phyloP scores from a whole-genome alignment of 176 grass and related monocot genomes.

The Avena insularis region DNA sequence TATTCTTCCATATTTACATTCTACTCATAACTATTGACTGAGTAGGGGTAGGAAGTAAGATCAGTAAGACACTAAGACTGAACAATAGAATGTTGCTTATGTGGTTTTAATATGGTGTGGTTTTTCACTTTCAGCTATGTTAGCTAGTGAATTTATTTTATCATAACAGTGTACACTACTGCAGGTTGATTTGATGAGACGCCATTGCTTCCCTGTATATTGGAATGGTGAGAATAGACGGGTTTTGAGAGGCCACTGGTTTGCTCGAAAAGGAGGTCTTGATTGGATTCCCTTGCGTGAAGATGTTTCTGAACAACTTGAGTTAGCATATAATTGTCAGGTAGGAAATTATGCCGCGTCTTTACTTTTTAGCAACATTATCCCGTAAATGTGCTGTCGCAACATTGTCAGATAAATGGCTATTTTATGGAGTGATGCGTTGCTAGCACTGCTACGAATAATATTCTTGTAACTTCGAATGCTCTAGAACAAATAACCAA shows the following conservation, averaged over 20 bases:
- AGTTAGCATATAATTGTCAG: constrained; percentile 78
- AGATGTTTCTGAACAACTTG: constrained; percentile 93
- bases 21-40: neutral
- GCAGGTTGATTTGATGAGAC: constrained; percentile 88
- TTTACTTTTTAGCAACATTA: constrained; percentile 11
- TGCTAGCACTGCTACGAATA: neutral
- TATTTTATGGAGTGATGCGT: constrained; percentile 6
- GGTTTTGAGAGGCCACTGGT: constrained; percentile 95
- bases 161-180: constrained; percentile 28
- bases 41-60: neutral
- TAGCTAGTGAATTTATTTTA: neutral
- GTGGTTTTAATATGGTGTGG: neutral
- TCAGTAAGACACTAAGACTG: neutral
- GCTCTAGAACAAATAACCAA: constrained; percentile 21
- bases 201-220: constrained; percentile 98
- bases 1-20: constrained; percentile 20
- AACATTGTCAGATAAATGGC: neutral
- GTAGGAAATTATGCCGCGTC: constrained; percentile 33
- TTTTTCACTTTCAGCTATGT: constrained; percentile 5
- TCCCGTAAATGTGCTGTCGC: neutral
- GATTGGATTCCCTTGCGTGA: constrained; percentile 97
- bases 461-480: neutral
- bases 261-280: constrained; percentile 80
- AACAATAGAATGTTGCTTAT: neutral
- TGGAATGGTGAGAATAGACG: constrained; percentile 98